Conservation (phyloP, 1,284 basidiomycete genomes). For the Ceratobasidium theobromae region DNA sequence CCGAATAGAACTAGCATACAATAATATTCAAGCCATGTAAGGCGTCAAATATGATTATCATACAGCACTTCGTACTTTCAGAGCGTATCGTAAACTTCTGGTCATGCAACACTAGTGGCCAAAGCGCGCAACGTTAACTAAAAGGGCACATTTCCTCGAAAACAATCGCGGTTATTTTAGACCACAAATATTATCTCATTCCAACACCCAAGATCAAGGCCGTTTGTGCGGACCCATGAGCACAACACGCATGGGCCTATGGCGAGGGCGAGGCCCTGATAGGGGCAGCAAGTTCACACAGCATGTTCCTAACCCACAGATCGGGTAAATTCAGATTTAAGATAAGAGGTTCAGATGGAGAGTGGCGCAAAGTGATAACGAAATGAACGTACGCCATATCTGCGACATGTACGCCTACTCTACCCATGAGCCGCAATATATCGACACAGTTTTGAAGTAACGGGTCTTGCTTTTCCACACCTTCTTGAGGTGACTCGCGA, state of each 20-base stretch:
- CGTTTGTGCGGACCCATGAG: background rate
- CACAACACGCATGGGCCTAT: background rate
- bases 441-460: constrained; percentile 15
- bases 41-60: too few relatives aligned
- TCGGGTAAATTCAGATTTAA: background rate
- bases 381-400: constrained; percentile 27
- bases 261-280: constrained; percentile 18
- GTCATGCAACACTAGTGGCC: too few relatives aligned
- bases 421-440: constrained; percentile 22
- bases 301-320: constrained; percentile 3
- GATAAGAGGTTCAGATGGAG: background rate
- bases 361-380: background rate
- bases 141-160: too few relatives aligned
- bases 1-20: too few relatives aligned
- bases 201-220: too few relatives aligned
- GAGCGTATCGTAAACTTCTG: too few relatives aligned
- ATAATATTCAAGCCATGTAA: too few relatives aligned
- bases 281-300: constrained; percentile 20
- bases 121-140: too few relatives aligned
- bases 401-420: constrained; percentile 27
- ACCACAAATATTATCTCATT: too few relatives aligned
- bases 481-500: background rate
- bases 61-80: too few relatives aligned
- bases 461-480: background rate
- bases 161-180: too few relatives aligned